Percentiles rank a stretch among this genome's conserved stretches.
Evolutionary conservation across 306 rosid species (phyloP).

Genomic region (Parietaria judaica): DNA sequence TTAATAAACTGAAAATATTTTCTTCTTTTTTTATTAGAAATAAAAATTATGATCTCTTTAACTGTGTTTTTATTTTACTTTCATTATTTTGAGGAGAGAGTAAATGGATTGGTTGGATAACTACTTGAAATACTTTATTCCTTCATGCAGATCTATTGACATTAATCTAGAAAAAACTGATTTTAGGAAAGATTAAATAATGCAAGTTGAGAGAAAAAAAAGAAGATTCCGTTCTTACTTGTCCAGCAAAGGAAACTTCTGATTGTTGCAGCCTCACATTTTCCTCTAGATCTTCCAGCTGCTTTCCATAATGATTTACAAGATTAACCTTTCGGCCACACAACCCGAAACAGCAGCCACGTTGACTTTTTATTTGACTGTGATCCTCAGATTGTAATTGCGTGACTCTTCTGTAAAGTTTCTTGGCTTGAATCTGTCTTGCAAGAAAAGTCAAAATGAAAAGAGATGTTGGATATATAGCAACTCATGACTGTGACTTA

Average conservation of each 20-base stretch:
- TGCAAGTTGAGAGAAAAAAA: too few relatives aligned
- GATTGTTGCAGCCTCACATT: conserved; percentile 60
- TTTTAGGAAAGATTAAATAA: too few relatives aligned
- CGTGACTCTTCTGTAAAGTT: conserved; percentile 33
- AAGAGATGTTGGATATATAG: neutral
- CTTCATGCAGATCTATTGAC: too few relatives aligned
- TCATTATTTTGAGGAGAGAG: too few relatives aligned
- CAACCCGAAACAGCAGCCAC: conserved; percentile 39
- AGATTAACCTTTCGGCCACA: conserved; percentile 44
- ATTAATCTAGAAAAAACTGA: too few relatives aligned
- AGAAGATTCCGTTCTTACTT: conserved; percentile 45
- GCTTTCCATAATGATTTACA: conserved; percentile 54
- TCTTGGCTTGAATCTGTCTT: conserved; percentile 51
- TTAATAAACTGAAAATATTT: too few relatives aligned
- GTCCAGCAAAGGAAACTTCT: conserved; percentile 51
- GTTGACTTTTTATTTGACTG: conserved; percentile 21
- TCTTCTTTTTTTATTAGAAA: too few relatives aligned
- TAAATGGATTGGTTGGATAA: too few relatives aligned
- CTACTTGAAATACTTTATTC: too few relatives aligned
- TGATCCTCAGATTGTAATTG: conserved; percentile 41
- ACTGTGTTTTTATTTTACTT: too few relatives aligned
- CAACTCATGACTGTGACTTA: neutral
- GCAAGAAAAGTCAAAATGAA: conserved; percentile 11
- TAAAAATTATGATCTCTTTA: too few relatives aligned
- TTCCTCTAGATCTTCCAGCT: conserved; percentile 64